Evolutionary conservation across 805 yeast species (phyloP).

Genomic region (Candida oleophila): DNA sequence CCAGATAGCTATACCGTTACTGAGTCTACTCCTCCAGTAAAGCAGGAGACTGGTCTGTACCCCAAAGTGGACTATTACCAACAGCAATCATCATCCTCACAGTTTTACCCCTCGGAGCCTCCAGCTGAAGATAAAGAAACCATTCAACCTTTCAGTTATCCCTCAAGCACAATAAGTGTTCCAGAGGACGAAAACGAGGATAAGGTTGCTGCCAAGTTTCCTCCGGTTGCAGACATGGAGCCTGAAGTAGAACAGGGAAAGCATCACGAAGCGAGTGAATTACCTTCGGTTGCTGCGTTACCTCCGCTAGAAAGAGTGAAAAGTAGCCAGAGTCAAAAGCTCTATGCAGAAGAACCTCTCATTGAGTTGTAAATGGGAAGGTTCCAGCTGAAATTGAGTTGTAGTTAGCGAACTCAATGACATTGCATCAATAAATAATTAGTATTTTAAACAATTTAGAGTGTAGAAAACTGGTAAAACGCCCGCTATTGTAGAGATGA

Average conservation of each 20-base stretch:
- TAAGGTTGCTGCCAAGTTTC: constrained; percentile 9
- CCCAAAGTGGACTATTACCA: neutral
- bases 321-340: constrained; percentile 6
- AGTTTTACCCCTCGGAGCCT: constrained; percentile 1
- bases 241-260: neutral
- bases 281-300: constrained; percentile 6
- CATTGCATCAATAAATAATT: too few species aligned
- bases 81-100: constrained; percentile 3
- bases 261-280: neutral
- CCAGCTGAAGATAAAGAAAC: neutral
- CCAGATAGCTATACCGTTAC: too few species aligned
- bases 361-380: constrained; percentile 33
- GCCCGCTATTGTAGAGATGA: too few species aligned
- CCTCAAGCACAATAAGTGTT: neutral
- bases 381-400: too few species aligned
- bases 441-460: too few species aligned
- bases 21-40: neutral
- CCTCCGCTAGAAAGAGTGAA: constrained; percentile 16
- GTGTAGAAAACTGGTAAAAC: too few species aligned
- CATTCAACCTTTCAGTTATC: constrained; percentile 2
- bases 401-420: too few species aligned
- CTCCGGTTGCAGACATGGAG: constrained; percentile 9
- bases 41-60: constrained; percentile 1
- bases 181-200: constrained; percentile 7
- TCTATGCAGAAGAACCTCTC: constrained; percentile 38